Base-by-base conservation (phyloP, 345 rosid species). In the Hevea brasiliensis region DNA sequence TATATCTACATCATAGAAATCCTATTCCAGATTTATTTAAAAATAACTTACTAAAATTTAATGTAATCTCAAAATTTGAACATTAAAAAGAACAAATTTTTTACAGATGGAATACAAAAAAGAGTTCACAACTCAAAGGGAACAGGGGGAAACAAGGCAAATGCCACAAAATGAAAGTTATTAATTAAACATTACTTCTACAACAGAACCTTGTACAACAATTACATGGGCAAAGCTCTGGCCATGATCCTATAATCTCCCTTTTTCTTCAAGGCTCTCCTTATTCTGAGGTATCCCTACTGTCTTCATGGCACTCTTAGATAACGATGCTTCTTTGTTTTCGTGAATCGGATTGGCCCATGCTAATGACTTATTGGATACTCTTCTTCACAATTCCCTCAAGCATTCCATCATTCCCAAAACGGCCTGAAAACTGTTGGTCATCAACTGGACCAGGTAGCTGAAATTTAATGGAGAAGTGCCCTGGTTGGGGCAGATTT, bases 391-490 rank as follows among this genome's bases (percentile, higher is more conserved):
- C 98, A 61, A 84, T 62, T 8, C 85, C 97, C 72, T 89, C 94
- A 15, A 94, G 81, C 65, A 94, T 83, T 40, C 97, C 97, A 61
- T 83, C 85, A 18, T 77, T 77, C 7, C 85, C 89, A 65, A 92
- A 90, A 54, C 41, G 65, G 53, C 90, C 87, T 1, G 72, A 55
- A 65, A 88, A 83, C 47, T 82, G 84, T 40, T 78, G 85, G 58
- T 65, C 75, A 72, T 87, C 75, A 74, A 92, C 94, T 8, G 96
- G 96, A 72, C 98, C 96, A 6, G 96, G 94, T 15, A 94, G 93
- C 73, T 79, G 82, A 73, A 90, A 89, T 13, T 86, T 73, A 72
- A 90, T 70, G 0, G 95, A 78, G 80, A 94, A 94, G 63, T 74
- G 86, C 27, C 98, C 97, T 0, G 95, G 89, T 7, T 92, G 93